Conservation (phyloP, 371 early-diverging fungal species). For the Actinomortierella wolfii region DNA sequence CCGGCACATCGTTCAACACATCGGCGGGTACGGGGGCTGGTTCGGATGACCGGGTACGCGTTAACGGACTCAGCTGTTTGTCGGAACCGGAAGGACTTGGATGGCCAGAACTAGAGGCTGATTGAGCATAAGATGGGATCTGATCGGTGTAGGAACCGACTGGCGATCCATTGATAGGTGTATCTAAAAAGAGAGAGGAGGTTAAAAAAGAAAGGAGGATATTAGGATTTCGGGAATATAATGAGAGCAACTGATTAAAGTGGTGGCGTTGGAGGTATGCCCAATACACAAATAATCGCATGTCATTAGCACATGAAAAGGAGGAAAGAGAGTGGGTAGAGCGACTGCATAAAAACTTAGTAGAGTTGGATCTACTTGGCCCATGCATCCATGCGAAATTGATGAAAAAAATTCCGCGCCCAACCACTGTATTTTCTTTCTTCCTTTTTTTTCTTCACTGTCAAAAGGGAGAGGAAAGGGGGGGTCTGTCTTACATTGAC, state of each 20-base stretch:
- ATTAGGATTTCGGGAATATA: not conserved
- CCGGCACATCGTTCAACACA: too few relatives aligned
- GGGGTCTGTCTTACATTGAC: constrained; percentile 18
- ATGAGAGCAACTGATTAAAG: too few relatives aligned
- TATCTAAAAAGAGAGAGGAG: constrained; percentile 10
- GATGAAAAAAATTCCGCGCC: not conserved
- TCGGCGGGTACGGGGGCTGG: too few relatives aligned
- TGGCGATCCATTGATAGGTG: constrained; percentile 42
- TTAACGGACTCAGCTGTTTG: not conserved
- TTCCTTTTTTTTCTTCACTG: not conserved
- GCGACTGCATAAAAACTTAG: too few relatives aligned
- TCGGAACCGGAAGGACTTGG: constrained; percentile 28
- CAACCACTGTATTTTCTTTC: not conserved
- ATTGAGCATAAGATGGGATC: constrained; percentile 33
- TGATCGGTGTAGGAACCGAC: constrained; percentile 43
- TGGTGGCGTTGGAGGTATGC: too few relatives aligned
- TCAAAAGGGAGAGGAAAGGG: not conserved
- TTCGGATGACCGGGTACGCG: too few relatives aligned
- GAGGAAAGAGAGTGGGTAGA: too few relatives aligned
- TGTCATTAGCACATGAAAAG: too few relatives aligned
- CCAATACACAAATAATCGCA: too few relatives aligned
- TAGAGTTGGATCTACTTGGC: too few relatives aligned
- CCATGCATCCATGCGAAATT: not conserved
- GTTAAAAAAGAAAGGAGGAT: not conserved
- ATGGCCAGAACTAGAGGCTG: constrained; percentile 19